Percentiles rank a stretch among this genome's conserved stretches.
Conservation (phyloP, 441 rosid genomes). For the Hypseocharis bilobata region DNA sequence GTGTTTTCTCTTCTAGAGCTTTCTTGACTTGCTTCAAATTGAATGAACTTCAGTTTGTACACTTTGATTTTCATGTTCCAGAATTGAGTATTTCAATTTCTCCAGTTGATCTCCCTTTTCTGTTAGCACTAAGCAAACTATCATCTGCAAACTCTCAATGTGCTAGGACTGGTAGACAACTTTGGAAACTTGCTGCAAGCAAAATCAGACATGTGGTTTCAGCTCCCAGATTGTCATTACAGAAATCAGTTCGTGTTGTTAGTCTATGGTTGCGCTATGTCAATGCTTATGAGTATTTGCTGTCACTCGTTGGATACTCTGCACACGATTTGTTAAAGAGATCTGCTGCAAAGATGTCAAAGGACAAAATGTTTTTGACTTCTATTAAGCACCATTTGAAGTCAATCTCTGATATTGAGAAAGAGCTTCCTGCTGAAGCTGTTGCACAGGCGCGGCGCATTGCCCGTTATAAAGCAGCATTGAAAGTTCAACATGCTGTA, state of each 20-base stretch:
- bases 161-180: conserved; percentile 55
- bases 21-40: conserved; percentile 31
- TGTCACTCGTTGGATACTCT: conserved; percentile 48
- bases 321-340: conserved; percentile 33
- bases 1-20: conserved; percentile 32
- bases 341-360: conserved; percentile 40
- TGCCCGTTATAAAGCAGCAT: conserved; percentile 49
- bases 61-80: conserved; percentile 41
- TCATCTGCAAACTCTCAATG: conserved; percentile 36
- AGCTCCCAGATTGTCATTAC: conserved; percentile 51
- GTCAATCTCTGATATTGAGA: conserved; percentile 50
- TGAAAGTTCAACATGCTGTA: conserved; percentile 31
- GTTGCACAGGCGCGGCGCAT: conserved; percentile 74
- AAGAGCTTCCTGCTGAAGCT: conserved; percentile 65
- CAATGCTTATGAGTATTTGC: conserved; percentile 51
- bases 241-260: conserved; percentile 39
- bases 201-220: conserved; percentile 46
- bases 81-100: conserved; percentile 42
- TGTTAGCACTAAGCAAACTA: conserved; percentile 36
- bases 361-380: conserved; percentile 32
- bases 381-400: conserved; percentile 51
- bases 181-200: conserved; percentile 75
- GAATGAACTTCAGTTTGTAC: conserved; percentile 46
- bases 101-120: conserved; percentile 50
- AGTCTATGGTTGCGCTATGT: conserved; percentile 67